Evolutionary conservation across 2,329 filamentous ascomycete genomes (phyloP).

Genomic region (Didymella pinodella): DNA sequence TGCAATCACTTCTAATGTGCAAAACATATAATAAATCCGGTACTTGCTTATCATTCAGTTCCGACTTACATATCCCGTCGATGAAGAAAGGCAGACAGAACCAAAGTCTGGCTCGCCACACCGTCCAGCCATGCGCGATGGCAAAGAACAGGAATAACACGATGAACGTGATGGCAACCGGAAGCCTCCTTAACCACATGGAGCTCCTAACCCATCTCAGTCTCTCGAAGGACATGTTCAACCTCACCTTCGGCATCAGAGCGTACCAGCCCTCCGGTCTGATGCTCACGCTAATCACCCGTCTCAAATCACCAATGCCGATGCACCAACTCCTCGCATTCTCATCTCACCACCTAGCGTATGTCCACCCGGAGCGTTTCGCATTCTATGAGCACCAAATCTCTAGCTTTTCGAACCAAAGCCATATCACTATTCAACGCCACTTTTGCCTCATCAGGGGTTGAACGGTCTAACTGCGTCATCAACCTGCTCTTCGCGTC

Average conservation of each 20-base stretch:
- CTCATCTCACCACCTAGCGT: not conserved
- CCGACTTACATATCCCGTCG: constrained; percentile 43
- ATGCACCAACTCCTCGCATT: not conserved
- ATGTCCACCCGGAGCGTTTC: not conserved
- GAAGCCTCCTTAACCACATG: constrained; percentile 40
- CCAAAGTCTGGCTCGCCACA: constrained; percentile 52
- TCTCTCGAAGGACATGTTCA: not conserved
- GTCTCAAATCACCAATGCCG: not conserved
- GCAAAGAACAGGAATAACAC: constrained; percentile 56
- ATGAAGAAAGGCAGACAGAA: constrained; percentile 59
- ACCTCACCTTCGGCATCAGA: not conserved
- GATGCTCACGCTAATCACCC: not conserved
- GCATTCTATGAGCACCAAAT: not conserved
- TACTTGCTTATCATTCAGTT: not conserved
- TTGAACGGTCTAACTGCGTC: not conserved
- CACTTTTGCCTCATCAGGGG: not conserved
- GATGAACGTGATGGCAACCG: constrained; percentile 57
- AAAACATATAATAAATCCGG: not conserved
- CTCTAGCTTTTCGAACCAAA: not conserved
- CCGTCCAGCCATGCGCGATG: constrained; percentile 51
- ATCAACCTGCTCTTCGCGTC: not conserved
- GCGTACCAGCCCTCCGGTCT: not conserved
- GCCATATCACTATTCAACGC: not conserved
- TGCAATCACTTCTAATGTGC: not conserved
- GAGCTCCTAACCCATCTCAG: not conserved